Base-by-base conservation (phyloP, 2,329 filamentous ascomycete species). In the Acrocalymma vagum region DNA sequence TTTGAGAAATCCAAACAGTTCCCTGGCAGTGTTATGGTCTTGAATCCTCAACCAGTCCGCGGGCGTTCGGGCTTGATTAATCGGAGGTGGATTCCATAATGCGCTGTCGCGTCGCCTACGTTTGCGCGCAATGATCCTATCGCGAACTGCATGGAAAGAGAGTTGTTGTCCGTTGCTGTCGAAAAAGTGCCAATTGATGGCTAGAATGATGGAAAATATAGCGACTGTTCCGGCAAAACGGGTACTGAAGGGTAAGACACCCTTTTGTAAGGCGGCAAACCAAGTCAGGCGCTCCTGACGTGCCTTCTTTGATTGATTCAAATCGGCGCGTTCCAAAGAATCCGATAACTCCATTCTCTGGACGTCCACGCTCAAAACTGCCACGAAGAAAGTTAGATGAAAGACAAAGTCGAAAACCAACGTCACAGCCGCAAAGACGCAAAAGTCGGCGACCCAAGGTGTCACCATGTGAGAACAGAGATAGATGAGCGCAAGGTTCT, bases 311-410 rank as follows among this genome's bases (percentile, higher is more conserved):
- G 47, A 48, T 9, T 63, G 56, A 18, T 23, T 44, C 17, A 62
- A 42, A 37, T 70, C 72, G 27, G 69, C 60, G 22, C 73, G 63
- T 24, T 73, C 82, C 8, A 92, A 72, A 3, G 86, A 85, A 61
- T 93, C 88, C 53, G 84, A 83, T 0, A 93, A 78, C 70, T 93
- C 88, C 42, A 87, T 83, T 53, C 88, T 79, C 15, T 85, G 81
- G 8, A 93, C 87, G 63, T 93, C 88, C 28, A 93, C 84, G 58
- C 87, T 91, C 16, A 93, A 74, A 9, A 93, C 87, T 1, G 88
- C 83, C 3, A 91, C 76, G 60, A 93, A 92, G 70, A 91, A 92
- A 0, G 88, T 92, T 6, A 89, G 79, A 15, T 91, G 77, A 58
- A 88, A 91, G 58, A 91, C 84, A 48, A 88, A 87, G 66, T 93